phyloP scores from a whole-genome alignment of 2,329 filamentous ascomycete species.

The Talaromyces sp. region DNA sequence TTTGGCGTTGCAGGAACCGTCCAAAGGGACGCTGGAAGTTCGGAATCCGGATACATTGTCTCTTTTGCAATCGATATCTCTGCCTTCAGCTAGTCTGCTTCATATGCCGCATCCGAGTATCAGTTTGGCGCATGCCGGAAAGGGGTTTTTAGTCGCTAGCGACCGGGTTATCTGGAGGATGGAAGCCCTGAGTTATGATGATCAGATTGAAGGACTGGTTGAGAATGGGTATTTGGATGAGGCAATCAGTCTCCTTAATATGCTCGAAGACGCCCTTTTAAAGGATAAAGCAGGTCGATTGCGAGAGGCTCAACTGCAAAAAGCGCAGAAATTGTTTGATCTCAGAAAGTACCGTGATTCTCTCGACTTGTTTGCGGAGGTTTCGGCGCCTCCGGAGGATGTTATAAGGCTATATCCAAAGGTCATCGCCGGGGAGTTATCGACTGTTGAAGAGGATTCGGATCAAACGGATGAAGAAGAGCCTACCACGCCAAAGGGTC shows the following conservation, averaged over 20 bases:
- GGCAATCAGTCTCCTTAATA: conserved; percentile 80
- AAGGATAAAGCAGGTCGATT: conserved; percentile 77
- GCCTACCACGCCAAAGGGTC: conserved; percentile 27
- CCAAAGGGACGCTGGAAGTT: conserved; percentile 83
- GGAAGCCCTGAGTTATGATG: conserved; percentile 87
- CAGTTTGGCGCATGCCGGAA: conserved; percentile 91
- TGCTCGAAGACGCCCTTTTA: conserved; percentile 90
- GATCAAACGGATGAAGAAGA: conserved; percentile 35
- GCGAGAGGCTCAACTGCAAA: conserved; percentile 84
- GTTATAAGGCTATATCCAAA: conserved; percentile 83
- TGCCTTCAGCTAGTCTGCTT: conserved; percentile 78
- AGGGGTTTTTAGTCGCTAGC: conserved; percentile 90
- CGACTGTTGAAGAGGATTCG: conserved; percentile 56
- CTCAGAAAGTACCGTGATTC: conserved; percentile 79
- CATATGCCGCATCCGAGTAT: conserved; percentile 91
- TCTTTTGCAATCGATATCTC: conserved; percentile 78
- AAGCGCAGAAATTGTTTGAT: conserved; percentile 81
- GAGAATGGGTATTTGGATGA: conserved; percentile 76
- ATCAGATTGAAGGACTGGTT: conserved; percentile 80
- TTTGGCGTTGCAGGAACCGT: conserved; percentile 75
- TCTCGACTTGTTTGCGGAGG: conserved; percentile 86
- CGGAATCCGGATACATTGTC: conserved; percentile 89
- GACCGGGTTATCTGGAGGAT: conserved; percentile 94
- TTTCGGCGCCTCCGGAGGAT: conserved; percentile 82
- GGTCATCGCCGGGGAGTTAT: conserved; percentile 78